These are phyloP conservation scores for Trichoderma afroharzianum DNA, from an alignment of 2,329 filamentous ascomycete species.

Conservation along the genomic window DNA sequence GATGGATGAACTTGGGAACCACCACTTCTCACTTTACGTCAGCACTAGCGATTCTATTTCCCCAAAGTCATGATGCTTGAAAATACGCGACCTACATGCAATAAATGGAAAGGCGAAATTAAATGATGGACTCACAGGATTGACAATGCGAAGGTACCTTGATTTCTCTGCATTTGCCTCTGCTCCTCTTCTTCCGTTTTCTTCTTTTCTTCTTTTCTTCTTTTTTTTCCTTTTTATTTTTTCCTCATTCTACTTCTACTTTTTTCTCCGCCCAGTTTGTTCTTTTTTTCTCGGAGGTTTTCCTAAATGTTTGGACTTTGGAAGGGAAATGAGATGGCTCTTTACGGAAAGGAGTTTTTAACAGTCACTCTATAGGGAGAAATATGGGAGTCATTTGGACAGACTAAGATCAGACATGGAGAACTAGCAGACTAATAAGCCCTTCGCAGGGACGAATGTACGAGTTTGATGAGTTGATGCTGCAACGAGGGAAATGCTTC, in stretches of 20 bases:
- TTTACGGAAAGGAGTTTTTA: neutral
- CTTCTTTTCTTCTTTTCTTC: neutral
- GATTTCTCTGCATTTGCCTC: neutral
- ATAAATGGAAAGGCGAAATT: neutral
- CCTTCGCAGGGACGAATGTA: conserved; percentile 17
- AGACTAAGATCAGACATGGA: neutral
- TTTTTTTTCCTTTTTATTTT: neutral
- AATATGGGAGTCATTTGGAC: neutral
- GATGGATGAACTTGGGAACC: neutral
- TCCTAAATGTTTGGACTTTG: neutral
- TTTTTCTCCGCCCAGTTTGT: neutral
- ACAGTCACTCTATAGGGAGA: neutral
- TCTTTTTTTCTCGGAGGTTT: neutral
- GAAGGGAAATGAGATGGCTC: neutral
- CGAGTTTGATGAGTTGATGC: conserved; percentile 10
- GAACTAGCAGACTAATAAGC: conserved; percentile 12
- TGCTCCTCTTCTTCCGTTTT: neutral
- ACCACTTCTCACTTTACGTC: neutral
- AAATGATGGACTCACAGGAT: neutral
- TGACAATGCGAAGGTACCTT: neutral
- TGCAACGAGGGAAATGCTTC: neutral
- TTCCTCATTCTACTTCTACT: neutral
- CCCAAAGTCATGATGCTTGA: neutral
- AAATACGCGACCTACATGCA: neutral
- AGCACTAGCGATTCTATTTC: neutral